A percentile compares a stretch with the other conserved stretches of the same genome.
These are phyloP conservation scores for Canariomyces notabilis DNA, from an alignment of 2,329 filamentous ascomycete genomes.

Conservation along the genomic window DNA sequence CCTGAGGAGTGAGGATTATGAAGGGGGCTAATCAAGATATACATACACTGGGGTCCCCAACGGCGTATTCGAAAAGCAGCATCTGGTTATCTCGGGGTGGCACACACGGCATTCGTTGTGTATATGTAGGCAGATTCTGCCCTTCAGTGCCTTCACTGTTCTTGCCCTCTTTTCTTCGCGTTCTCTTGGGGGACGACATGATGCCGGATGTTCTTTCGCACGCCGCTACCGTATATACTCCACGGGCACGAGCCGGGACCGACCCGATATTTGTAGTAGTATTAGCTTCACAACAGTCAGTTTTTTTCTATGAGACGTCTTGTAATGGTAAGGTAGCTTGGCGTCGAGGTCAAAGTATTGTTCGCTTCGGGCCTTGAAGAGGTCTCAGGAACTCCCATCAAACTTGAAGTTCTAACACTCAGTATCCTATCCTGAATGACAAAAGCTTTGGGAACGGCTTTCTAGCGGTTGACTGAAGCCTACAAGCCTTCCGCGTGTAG, in stretches of 20 bases:
- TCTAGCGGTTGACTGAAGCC: too few relatives aligned
- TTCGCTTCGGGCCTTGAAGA: too few relatives aligned
- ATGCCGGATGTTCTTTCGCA: neutral
- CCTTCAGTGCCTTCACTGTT: neutral
- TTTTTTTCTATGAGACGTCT: too few relatives aligned
- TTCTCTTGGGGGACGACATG: constrained; percentile 4
- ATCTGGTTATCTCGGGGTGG: neutral
- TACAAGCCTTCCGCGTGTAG: neutral
- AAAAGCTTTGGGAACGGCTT: neutral
- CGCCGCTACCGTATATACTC: constrained; percentile 2
- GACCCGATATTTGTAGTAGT: neutral
- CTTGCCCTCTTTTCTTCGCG: neutral
- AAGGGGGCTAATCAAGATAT: constrained; percentile 1
- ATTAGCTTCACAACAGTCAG: too few relatives aligned
- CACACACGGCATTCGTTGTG: neutral
- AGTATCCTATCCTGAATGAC: neutral
- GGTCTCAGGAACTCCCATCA: too few relatives aligned
- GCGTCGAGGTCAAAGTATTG: too few relatives aligned
- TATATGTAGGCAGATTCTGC: neutral
- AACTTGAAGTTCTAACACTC: neutral
- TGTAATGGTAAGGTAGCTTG: too few relatives aligned
- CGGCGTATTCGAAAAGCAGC: constrained; percentile 8
- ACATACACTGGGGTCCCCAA: constrained; percentile 13
- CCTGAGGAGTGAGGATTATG: neutral
- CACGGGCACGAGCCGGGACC: neutral